Base-by-base conservation (phyloP, 495 filamentous ascomycete species). In the Annulohypoxylon bovei region DNA sequence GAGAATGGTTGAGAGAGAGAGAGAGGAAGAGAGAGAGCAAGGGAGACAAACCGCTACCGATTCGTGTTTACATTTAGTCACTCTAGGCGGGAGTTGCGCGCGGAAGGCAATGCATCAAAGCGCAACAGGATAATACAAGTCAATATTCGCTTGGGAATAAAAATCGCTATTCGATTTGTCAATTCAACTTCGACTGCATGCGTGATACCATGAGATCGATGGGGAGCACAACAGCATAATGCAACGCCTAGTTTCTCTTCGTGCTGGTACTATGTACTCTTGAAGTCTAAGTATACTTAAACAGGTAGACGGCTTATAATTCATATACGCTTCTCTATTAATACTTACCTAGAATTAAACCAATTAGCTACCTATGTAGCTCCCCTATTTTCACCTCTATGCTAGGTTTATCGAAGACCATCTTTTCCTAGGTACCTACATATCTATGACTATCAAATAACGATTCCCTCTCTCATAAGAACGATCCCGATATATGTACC, bases 21-120 rank as follows among this genome's bases (percentile, higher is more conserved):
- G 42, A 52, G 53, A 2, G n/a, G 50, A 32, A 37, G 16, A 46
- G 35, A 56, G 42, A 49, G n/a, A 57, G 28, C 1, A n/a, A n/a
- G n/a, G 12, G 44, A 49, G 7, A 6, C n/a, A 42, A 42, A 20
- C 46, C 40, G 12, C 47, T 61, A 58, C 46, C 62, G 20, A 63
- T 47, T 47, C 14, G 11, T 60, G 32, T 55, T 64, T 49, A 53
- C 30, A 28, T 39, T 65, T 60, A 65, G 46, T 64, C 54, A 39
- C 32, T 39, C 53, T 56, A 72, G 59, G 69, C 49, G 62, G 49
- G 63, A 68, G 70, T 72, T 68, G 70, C 70, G 69, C 69, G 65
- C 20, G 60, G 37, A 57, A 72, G 65, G 70, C 70, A 68, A 72
- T 35, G 70, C 65, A 72, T 65, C 53, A 55, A 64, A 68, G 59